Percentiles rank a stretch among this genome's conserved stretches.
phyloP scores from a whole-genome alignment of 164 flowering plant genomes.

The Dillenia suffruticosa region DNA sequence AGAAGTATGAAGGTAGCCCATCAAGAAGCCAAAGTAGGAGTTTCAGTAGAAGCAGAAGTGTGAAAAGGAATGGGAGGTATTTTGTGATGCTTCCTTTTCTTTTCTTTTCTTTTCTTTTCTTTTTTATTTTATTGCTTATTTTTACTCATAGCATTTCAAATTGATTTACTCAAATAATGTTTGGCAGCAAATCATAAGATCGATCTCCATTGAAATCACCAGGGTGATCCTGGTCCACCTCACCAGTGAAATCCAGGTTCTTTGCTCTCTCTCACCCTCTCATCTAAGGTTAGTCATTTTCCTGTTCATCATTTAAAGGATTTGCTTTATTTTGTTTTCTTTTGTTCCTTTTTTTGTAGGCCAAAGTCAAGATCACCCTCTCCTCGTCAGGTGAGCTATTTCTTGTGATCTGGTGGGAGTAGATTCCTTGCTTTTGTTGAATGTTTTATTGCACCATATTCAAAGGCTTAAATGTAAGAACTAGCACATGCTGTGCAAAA shows the following conservation, averaged over 20 bases:
- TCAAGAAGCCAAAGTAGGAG: constrained; percentile 52
- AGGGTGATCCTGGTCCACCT: constrained; percentile 31
- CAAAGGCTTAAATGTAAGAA: no score
- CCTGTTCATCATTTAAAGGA: neutral
- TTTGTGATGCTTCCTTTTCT: neutral
- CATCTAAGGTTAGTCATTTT: neutral
- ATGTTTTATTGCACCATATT: no score
- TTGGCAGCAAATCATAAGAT: constrained; percentile 52
- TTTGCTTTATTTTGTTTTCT: neutral
- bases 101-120: neutral
- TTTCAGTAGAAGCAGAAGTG: constrained; percentile 27
- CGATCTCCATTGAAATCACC: constrained; percentile 55
- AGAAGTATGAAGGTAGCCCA: constrained; percentile 48
- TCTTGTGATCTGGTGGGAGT: no score
- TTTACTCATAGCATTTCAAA: neutral
- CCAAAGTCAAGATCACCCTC: constrained; percentile 36
- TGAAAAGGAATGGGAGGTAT: constrained; percentile 26
- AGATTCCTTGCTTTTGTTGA: no score
- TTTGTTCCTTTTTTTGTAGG: neutral
- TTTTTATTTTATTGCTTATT: neutral
- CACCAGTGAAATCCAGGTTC: constrained; percentile 34
- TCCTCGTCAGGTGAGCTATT: constrained; percentile 33
- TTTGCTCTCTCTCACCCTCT: neutral
- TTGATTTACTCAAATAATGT: neutral
- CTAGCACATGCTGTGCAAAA: no score